Evolutionary conservation across 169 alveolate species (phyloP), one percentile per base, ranked within the genome.

Genomic region (Babesia ovata): DNA sequence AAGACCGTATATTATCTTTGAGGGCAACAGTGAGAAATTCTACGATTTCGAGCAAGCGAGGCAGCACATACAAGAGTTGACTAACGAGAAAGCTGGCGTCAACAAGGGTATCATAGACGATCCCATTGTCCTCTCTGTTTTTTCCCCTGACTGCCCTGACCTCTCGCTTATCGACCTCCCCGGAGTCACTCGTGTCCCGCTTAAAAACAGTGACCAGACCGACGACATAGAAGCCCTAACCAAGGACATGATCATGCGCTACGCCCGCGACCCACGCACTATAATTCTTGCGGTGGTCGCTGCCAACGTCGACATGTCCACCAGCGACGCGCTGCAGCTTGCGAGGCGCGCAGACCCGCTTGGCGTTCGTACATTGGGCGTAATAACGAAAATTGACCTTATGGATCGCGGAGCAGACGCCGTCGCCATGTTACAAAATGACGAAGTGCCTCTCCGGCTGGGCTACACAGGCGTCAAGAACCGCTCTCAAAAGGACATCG

Each of bases 361-460:
- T 52, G 99, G 99, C 28, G 69, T 92, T 46, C 93, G 99, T 76
- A 96, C 99, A 16, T 77, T 96, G 22, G 99, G 99, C 14, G 99
- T 96, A 21, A 90, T 90, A 21, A 97, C 99, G 26, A 96, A 96
- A 79, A 95, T 98, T 33, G 99, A 98, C 91, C 94, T 98, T 60
- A 97, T 97, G 99, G 99, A 98, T 85, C 87, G 92, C 49, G 99
- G 99, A 8, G 95, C 99, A 0, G 98, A 97, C 86, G 99, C 99
- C 0, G 92, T 95, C 75, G 94, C 96, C 65, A 94, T 96, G 97
- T 87, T 98, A 21, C 79, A 92, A 77, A 98, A 98, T 39, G 97
- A 96, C 74, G 99, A 96, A 61, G 96, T 97, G 33, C 98, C 97
- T 2, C 91, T 98, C 17, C 83, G 97, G 85, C 88, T 98, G 36